Percentiles rank a stretch among this genome's conserved stretches.
These are phyloP conservation scores for Citrullus mucosospermus DNA, from an alignment of 306 rosid species.

Conservation along the genomic window DNA sequence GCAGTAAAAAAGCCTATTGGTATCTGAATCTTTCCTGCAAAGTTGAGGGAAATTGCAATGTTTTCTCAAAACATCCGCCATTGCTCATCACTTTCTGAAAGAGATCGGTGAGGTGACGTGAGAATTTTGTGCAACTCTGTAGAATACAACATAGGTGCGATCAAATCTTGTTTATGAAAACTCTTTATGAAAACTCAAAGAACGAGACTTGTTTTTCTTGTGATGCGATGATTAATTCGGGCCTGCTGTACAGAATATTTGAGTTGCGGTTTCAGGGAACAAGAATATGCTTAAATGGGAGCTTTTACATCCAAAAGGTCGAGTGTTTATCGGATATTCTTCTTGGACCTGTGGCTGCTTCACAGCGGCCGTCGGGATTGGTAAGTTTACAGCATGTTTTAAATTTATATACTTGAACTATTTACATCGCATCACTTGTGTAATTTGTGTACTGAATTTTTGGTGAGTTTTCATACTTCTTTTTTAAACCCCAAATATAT, in stretches of 20 bases:
- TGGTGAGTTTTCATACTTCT: background rate
- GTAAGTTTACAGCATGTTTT: background rate
- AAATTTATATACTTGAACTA: background rate
- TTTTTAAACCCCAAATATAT: background rate
- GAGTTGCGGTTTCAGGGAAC: background rate
- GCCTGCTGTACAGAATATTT: background rate
- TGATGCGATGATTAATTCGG: background rate
- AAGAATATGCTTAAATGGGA: background rate
- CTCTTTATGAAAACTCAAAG: background rate
- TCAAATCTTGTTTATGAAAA: background rate
- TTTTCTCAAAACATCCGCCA: background rate
- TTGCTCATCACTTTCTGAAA: background rate
- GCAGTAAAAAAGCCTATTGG: background rate
- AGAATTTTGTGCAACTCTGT: conserved; percentile 5
- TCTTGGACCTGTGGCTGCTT: background rate
- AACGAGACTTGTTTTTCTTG: background rate
- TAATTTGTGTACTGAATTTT: background rate
- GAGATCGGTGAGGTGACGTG: background rate
- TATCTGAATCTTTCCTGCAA: background rate
- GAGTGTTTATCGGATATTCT: background rate
- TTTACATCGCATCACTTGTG: background rate
- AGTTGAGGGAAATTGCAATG: background rate
- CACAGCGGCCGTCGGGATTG: background rate
- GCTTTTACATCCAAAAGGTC: background rate
- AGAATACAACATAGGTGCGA: background rate